Evolutionary conservation across 345 rosid genomes (phyloP), one percentile per base, ranked within the genome.

Genomic region (Moricandia moricandioides): DNA sequence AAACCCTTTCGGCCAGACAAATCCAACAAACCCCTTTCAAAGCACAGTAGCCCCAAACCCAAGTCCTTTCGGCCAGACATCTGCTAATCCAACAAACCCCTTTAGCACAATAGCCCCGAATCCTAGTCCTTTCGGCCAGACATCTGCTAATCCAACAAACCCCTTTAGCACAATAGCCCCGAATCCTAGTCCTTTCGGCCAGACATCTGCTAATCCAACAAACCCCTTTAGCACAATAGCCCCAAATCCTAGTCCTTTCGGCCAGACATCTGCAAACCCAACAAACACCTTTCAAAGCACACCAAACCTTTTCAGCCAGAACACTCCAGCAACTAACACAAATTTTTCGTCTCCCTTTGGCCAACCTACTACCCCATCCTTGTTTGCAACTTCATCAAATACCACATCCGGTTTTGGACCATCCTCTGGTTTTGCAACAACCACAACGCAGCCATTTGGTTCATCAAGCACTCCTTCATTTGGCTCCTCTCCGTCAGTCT

Each of bases 231-330:
- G 80, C 57, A 3, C 84, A 31, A 49, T 82, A 39, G 8, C 82
- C 55, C 24, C 89, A 27, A 91, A 85, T 71, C 74, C 77, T 54
- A 57, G 14, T 7, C 16, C 34, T 2, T 85, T 88, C 79, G 62
- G 60, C 39, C 92, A 80, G 74, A 40, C 91, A 78, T 67, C 97
- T 71, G 52, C 88, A 16, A 88, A 78, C 82, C 88, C 87, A 63
- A 12, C 87, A 21, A 88, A 79, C 77, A 84, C 81, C 18, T 91
- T 91, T 86, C 64, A 88, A 62, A 57, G 80, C 58, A 2, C 84
- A 35, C 29, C 89, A 29, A 91, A 85, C 73, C 75, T 83, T 61
- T 87, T 91, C 77, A 78, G 75, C 74, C 56, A 83, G 37, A 90
- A 88, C 61, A 54, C 87, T 64, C 71, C 83, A 64, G 55, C 83